Conservation (phyloP, 148 eudicot species). For the Salicornia ramosissima region DNA sequence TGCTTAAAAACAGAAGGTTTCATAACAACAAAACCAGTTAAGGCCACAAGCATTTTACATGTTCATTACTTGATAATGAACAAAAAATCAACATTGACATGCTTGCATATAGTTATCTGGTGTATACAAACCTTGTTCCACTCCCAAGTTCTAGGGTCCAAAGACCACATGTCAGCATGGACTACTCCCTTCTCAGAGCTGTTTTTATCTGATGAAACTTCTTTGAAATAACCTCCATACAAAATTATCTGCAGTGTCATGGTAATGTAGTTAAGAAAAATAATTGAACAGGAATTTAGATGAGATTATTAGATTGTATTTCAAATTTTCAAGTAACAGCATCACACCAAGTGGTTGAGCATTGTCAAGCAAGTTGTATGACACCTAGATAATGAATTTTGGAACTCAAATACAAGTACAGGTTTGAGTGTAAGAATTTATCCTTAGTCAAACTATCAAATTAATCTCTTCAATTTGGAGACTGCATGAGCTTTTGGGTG, state of each 20-base stretch:
- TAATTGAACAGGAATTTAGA: neutral
- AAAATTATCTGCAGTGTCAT: conserved; percentile 60
- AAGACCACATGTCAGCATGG: conserved; percentile 95
- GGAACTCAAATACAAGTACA: neutral
- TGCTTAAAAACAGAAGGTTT: conserved; percentile 2
- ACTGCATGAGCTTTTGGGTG: too few species aligned
- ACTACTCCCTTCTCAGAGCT: conserved; percentile 91
- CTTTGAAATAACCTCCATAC: conserved; percentile 95
- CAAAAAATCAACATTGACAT: neutral
- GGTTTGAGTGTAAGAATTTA: neutral
- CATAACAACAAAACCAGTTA: neutral
- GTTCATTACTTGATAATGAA: neutral
- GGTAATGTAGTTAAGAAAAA: neutral
- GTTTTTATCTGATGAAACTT: conserved; percentile 66
- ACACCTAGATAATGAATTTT: neutral
- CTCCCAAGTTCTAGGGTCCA: conserved; percentile 96
- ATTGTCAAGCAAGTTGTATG: neutral
- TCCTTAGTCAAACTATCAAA: neutral
- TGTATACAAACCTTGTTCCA: conserved; percentile 80
- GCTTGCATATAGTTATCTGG: conserved; percentile 13
- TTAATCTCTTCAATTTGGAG: too few species aligned
- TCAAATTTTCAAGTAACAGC: neutral
- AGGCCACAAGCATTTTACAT: neutral
- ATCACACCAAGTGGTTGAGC: neutral
- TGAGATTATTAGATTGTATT: too few species aligned